A percentile compares a stretch with the other conserved stretches of the same genome.
Conservation (phyloP, 306 rosid species). For the Cucurbita pepo region DNA sequence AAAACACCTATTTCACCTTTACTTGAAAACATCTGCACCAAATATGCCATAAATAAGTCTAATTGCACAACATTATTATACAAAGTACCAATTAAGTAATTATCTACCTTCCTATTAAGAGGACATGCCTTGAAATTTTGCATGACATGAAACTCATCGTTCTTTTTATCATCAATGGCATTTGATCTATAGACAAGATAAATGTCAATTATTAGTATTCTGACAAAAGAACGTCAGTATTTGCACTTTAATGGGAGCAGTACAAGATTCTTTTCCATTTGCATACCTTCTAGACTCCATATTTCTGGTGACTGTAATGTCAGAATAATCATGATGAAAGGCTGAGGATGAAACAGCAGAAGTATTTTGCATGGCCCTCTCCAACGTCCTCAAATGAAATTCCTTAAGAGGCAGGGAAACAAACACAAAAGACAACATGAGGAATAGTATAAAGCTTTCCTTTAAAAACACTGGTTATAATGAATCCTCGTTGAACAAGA, state of each 20-base stretch:
- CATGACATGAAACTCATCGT: constrained; percentile 25
- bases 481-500: neutral
- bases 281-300: constrained; percentile 48
- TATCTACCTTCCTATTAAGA: constrained; percentile 64
- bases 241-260: neutral
- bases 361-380: constrained; percentile 73
- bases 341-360: constrained; percentile 44
- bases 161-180: constrained; percentile 26
- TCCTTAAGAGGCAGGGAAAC: constrained; percentile 37
- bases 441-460: neutral
- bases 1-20: constrained; percentile 81
- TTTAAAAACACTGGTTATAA: neutral
- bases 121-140: constrained; percentile 62
- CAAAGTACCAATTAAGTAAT: neutral
- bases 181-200: constrained; percentile 38
- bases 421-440: constrained; percentile 8
- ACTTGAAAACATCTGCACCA: constrained; percentile 68
- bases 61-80: neutral
- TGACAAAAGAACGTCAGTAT: neutral
- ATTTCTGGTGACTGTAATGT: constrained; percentile 26
- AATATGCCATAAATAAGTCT: neutral
- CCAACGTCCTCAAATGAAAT: constrained; percentile 70
- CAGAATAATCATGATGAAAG: constrained; percentile 25
- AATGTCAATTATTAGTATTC: neutral
- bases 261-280: neutral